Base-by-base conservation (phyloP, 1,284 basidiomycete genomes). In the Heterobasidion annosum region DNA sequence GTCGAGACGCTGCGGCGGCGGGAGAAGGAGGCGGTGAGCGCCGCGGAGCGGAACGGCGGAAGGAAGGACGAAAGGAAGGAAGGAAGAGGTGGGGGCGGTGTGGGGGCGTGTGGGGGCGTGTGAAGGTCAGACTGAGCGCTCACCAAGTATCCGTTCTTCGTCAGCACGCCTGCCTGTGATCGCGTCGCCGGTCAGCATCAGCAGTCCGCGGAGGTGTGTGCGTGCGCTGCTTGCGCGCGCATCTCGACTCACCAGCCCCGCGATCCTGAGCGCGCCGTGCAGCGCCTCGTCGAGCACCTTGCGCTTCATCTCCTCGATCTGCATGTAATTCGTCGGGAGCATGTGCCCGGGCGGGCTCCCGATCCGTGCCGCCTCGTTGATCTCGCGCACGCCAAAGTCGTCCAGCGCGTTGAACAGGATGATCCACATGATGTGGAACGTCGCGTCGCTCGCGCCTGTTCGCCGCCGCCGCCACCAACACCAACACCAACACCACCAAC, bases 371-470 rank as follows among this genome's bases (percentile, higher is more conserved):
- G 71, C 66, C 53, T 75, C 75, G 64, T 83, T 83, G 51, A 81
- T 70, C 61, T 92, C 90, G 56, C 81, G 79, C 57, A 95, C 76
- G 33, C 91, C 91, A 65, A 81, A 91, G 61, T 95, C 91, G 60
- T 91, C 86, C 56, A 95, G 66, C 6, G 88, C 88, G 61, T 77
- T 82, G 70, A 86, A 89, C 5, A 90, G 67, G 52, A 83, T 81
- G 58, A 90, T 83, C 86, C 93, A 96, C 79, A 94, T 85, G 61
- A 90, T 82, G 69, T 97, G 93, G 65, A 91, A 94, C 43, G 87
- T 89, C 48, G 91, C 87, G 67, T 97, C 93, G 62, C 86, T 90
- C 16, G 88, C 84, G 62, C 90, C 89, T 74, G 70, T 34, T 25
- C 48, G n/a, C 10, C 10, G 10, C 10, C 18, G 34, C 18, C 34